phyloP scores from a whole-genome alignment of 352 stramenopile genomes.

The Phytophthora cryptogea region DNA sequence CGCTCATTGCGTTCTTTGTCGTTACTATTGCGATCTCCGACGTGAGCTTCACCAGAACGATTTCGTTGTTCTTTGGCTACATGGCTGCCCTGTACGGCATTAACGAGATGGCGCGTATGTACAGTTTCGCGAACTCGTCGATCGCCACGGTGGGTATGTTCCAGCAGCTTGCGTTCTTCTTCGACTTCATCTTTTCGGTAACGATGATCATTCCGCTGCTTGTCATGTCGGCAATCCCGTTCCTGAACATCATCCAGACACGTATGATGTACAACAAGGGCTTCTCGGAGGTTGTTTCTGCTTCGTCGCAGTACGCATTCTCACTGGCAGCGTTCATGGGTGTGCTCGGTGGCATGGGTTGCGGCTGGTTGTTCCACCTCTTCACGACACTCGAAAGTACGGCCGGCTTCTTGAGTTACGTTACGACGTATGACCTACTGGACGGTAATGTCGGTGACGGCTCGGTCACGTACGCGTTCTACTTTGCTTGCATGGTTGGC shows the following conservation, averaged over 20 bases:
- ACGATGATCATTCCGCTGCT: slow-evolving; percentile 78
- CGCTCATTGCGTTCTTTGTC: slow-evolving; percentile 57
- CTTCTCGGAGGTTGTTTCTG: slow-evolving; percentile 85
- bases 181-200: slow-evolving; percentile 83
- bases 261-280: slow-evolving; percentile 93
- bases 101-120: slow-evolving; percentile 88
- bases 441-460: slow-evolving; percentile 63
- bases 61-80: slow-evolving; percentile 85
- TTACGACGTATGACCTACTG: slow-evolving; percentile 75
- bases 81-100: slow-evolving; percentile 75
- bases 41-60: slow-evolving; percentile 35
- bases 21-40: slow-evolving; percentile 41
- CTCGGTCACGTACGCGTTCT: slow-evolving; percentile 73
- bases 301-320: slow-evolving; percentile 87
- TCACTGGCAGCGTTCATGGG: slow-evolving; percentile 82
- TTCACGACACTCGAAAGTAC: slow-evolving; percentile 77
- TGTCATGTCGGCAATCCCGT: slow-evolving; percentile 82
- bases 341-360: slow-evolving; percentile 65
- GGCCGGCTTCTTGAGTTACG: slow-evolving; percentile 78
- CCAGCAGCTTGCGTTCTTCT: slow-evolving; percentile 84
- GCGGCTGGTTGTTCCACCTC: slow-evolving; percentile 81
- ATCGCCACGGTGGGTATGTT: slow-evolving; percentile 73
- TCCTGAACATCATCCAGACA: slow-evolving; percentile 88
- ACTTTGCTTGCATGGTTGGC: slow-evolving; percentile 55
- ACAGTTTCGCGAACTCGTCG: slow-evolving; percentile 70